These are phyloP conservation scores for Ceratobasidium sp. DNA, from an alignment of 1,284 basidiomycete genomes.

Conservation along the genomic window DNA sequence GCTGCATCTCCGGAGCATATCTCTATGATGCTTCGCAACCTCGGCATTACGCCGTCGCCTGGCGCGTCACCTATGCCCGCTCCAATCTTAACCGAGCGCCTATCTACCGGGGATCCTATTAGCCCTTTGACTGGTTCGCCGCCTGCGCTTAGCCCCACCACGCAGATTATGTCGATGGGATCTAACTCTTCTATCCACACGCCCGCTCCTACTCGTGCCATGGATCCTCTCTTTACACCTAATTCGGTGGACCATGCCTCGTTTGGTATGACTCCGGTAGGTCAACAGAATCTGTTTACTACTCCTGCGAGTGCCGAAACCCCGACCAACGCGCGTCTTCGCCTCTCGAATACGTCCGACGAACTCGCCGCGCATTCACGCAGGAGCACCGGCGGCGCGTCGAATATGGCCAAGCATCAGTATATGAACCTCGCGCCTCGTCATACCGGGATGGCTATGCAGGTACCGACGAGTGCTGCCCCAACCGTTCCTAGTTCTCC, in stretches of 20 bases:
- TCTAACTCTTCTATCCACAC: slow-evolving; percentile 36
- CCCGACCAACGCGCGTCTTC: slow-evolving; percentile 35
- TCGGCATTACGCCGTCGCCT: slow-evolving; percentile 40
- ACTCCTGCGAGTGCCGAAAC: no score
- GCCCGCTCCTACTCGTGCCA: slow-evolving; percentile 19
- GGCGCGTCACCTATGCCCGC: neutral
- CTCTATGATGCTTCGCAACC: slow-evolving; percentile 38
- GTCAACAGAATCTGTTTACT: slow-evolving; percentile 3
- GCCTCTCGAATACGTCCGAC: slow-evolving; percentile 1
- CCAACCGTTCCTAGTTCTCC: neutral
- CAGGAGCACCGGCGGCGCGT: slow-evolving; percentile 19
- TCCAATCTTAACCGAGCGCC: neutral
- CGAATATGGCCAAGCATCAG: neutral
- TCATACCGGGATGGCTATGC: neutral
- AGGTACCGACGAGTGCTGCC: neutral
- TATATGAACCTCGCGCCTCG: slow-evolving; percentile 14
- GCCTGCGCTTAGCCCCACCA: slow-evolving; percentile 34
- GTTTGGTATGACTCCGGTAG: neutral
- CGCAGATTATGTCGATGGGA: slow-evolving; percentile 35
- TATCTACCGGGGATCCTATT: no score
- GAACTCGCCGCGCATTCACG: slow-evolving; percentile 14
- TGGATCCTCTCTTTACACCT: slow-evolving; percentile 23
- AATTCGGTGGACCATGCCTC: neutral
- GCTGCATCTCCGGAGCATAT: slow-evolving; percentile 35
- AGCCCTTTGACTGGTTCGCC: slow-evolving; percentile 28